phyloP scores from a whole-genome alignment of 331 rosid genomes.

The Arachis monticola region DNA sequence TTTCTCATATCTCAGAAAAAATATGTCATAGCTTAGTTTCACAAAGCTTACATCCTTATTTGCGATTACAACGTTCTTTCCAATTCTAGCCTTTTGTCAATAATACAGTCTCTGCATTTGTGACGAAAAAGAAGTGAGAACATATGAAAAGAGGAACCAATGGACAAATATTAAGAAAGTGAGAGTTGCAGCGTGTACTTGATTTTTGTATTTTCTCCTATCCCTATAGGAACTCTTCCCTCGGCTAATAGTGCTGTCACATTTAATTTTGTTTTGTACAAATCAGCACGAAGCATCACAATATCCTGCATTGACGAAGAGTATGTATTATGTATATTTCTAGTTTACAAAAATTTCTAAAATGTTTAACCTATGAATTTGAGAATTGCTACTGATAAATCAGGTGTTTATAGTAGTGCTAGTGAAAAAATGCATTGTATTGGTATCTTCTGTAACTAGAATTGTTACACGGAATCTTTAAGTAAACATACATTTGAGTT shows the following conservation, averaged over 20 bases:
- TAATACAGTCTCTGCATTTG: constrained; percentile 72
- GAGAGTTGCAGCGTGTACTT: constrained; percentile 49
- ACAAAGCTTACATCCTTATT: constrained; percentile 69
- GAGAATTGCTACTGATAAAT: constrained; percentile 19
- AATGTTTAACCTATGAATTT: constrained; percentile 21
- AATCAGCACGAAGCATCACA: constrained; percentile 97
- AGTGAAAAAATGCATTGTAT: constrained; percentile 7
- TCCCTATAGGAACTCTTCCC: constrained; percentile 89
- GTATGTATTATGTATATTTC: not conserved
- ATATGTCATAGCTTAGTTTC: not conserved
- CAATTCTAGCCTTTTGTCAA: constrained; percentile 91
- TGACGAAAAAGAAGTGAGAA: constrained; percentile 33
- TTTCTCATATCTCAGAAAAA: no score
- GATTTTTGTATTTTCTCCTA: constrained; percentile 87
- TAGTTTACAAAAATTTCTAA: not conserved
- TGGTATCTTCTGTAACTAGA: not conserved
- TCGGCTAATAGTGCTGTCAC: constrained; percentile 68
- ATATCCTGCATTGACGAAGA: constrained; percentile 66
- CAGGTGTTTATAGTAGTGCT: constrained; percentile 17
- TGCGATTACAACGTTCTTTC: constrained; percentile 74
- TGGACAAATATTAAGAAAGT: not conserved
- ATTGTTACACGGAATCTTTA: constrained; percentile 62
- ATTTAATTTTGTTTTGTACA: constrained; percentile 78
- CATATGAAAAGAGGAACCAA: constrained; percentile 23
- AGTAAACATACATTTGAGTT: constrained; percentile 42